Conservation (phyloP, 495 filamentous ascomycete species). For the Elaphomyces granulatus region DNA sequence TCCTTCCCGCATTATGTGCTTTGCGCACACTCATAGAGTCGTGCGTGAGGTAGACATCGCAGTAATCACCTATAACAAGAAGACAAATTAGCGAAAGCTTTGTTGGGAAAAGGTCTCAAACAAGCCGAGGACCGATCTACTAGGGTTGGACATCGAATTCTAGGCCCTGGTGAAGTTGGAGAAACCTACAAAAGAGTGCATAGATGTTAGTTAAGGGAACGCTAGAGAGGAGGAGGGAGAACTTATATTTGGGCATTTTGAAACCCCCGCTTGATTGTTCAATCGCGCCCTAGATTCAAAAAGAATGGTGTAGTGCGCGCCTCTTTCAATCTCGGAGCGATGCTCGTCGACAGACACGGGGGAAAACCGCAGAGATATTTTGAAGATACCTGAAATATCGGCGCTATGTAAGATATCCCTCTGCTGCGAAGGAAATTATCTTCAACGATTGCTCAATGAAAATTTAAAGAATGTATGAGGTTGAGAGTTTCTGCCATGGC, state of each 20-base stretch:
- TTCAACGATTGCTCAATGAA: too few species aligned
- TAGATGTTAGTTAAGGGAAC: constrained; percentile 31
- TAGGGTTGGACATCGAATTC: constrained; percentile 3
- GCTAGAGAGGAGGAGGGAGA: constrained; percentile 1
- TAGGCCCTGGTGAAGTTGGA: constrained; percentile 7
- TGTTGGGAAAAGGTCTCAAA: constrained; percentile 4
- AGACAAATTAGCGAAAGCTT: constrained; percentile 7
- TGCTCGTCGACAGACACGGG: too few species aligned
- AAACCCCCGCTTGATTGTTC: too few species aligned
- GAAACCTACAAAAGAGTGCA: constrained; percentile 55
- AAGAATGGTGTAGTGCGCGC: too few species aligned
- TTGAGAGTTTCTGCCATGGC: too few species aligned
- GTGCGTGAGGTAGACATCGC: constrained; percentile 99
- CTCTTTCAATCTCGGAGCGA: too few species aligned
- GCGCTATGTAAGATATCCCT: too few species aligned
- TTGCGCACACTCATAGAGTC: constrained; percentile 99
- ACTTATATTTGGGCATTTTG: constrained; percentile 78
- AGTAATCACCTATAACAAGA: constrained; percentile 72
- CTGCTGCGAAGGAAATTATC: too few species aligned
- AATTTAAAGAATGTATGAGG: too few species aligned
- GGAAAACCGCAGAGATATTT: too few species aligned
- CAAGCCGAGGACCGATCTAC: constrained; percentile 3
- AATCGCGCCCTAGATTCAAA: too few species aligned
- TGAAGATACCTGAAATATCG: too few species aligned
- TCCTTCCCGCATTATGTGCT: constrained; percentile 91